phyloP scores from a whole-genome alignment of 257 asterid species.

The Haberlea rhodopensis region DNA sequence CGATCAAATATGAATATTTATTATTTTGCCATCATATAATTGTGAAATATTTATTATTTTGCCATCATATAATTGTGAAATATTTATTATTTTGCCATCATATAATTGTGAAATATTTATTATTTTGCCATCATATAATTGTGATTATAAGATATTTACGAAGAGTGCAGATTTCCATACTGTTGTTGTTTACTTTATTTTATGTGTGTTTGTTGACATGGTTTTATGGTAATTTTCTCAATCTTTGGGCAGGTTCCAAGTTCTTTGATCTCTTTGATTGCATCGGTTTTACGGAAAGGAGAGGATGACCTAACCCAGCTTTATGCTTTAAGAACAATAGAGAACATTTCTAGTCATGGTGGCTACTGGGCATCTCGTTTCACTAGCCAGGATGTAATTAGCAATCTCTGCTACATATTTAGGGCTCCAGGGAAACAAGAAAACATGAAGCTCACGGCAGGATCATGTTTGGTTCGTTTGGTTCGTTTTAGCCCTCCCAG shows the following conservation, averaged over 20 bases:
- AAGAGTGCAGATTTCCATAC: neutral
- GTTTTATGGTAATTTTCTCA: slow-evolving; percentile 19
- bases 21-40: too few relatives aligned
- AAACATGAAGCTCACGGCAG: slow-evolving; percentile 87
- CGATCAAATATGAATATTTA: neutral
- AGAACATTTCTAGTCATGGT: slow-evolving; percentile 93
- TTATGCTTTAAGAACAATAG: slow-evolving; percentile 92
- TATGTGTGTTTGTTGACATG: slow-evolving; percentile 11
- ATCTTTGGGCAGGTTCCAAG: slow-evolving; percentile 66
- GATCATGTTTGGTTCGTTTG: slow-evolving; percentile 98
- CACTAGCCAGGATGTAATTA: slow-evolving; percentile 86
- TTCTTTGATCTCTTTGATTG: slow-evolving; percentile 70
- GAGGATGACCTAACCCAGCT: slow-evolving; percentile 96
- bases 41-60: too few relatives aligned
- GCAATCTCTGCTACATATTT: slow-evolving; percentile 79
- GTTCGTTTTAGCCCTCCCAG: slow-evolving; percentile 76
- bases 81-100: too few relatives aligned
- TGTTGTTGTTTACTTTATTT: slow-evolving; percentile 8
- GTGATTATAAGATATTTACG: neutral
- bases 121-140: slow-evolving; percentile 2
- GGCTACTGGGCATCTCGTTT: slow-evolving; percentile 97
- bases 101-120: too few relatives aligned
- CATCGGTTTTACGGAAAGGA: slow-evolving; percentile 86
- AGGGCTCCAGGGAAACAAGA: slow-evolving; percentile 96
- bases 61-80: too few relatives aligned